These are phyloP conservation scores for Arthroderma sp. DNA, from an alignment of 2,329 filamentous ascomycete genomes.

Conservation along the genomic window DNA sequence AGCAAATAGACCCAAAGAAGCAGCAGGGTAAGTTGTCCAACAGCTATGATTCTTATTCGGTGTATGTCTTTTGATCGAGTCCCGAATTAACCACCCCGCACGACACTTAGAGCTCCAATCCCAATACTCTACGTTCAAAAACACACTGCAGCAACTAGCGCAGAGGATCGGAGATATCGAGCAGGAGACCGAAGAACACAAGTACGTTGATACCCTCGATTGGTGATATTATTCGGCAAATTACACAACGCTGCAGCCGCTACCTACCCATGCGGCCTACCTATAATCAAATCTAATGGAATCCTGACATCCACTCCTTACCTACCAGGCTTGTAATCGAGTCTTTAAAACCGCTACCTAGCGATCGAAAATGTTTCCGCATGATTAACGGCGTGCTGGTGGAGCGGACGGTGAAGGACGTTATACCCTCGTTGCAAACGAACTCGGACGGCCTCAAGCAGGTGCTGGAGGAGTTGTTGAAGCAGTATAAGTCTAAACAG, in stretches of 20 bases:
- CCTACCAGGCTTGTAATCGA: slow-evolving; percentile 72
- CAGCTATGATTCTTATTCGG: background rate
- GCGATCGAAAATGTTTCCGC: slow-evolving; percentile 90
- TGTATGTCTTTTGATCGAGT: background rate
- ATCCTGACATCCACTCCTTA: background rate
- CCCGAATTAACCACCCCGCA: background rate
- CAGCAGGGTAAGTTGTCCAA: slow-evolving; percentile 30
- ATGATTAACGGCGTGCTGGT: slow-evolving; percentile 96
- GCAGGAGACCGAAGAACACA: slow-evolving; percentile 94
- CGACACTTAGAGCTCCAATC: slow-evolving; percentile 31
- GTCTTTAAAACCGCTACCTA: slow-evolving; percentile 68
- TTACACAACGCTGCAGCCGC: background rate
- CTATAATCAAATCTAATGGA: background rate
- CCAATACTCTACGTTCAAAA: slow-evolving; percentile 46
- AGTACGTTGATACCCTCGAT: slow-evolving; percentile 45
- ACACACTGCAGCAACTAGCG: slow-evolving; percentile 75
- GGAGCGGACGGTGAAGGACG: slow-evolving; percentile 85
- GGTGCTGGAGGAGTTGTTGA: slow-evolving; percentile 84
- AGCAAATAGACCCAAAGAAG: slow-evolving; percentile 29
- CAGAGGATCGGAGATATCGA: slow-evolving; percentile 96
- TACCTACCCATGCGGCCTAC: background rate
- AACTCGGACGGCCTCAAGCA: slow-evolving; percentile 91
- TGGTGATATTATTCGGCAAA: background rate
- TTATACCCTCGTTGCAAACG: slow-evolving; percentile 78
- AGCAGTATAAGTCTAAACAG: slow-evolving; percentile 92